Evolutionary conservation across 2,329 filamentous ascomycete genomes (phyloP).

Genomic region (Aspergillus fijiensis): DNA sequence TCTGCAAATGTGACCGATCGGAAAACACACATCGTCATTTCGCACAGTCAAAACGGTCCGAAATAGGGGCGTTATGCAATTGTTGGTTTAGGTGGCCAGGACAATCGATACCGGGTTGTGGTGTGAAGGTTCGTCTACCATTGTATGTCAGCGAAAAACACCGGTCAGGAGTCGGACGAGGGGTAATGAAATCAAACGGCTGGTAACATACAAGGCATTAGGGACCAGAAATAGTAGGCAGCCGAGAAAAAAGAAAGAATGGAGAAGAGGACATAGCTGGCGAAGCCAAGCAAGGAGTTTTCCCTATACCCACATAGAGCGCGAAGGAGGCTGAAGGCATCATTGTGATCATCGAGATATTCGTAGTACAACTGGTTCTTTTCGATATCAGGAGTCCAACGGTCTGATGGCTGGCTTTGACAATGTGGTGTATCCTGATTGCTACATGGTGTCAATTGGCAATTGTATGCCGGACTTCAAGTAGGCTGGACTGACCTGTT

Average conservation of each 20-base stretch:
- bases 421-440: not conserved
- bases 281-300: constrained; percentile 8
- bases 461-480: not conserved
- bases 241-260: constrained; percentile 9
- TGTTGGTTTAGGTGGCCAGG: not conserved
- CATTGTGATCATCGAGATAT: not conserved
- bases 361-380: constrained; percentile 1
- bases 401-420: not conserved
- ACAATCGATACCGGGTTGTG: not conserved
- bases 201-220: constrained; percentile 4
- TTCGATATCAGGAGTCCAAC: constrained; percentile 1
- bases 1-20: not conserved
- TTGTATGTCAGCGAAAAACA: not conserved
- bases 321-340: not conserved
- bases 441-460: not conserved
- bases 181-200: not conserved
- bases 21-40: not conserved
- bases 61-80: not conserved
- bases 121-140: not conserved
- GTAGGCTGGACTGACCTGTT: constrained; percentile 2
- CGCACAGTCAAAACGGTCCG: not conserved
- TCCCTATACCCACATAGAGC: not conserved
- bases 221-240: constrained; percentile 4
- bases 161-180: not conserved
- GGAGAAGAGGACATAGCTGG: constrained; percentile 8